These are phyloP conservation scores for Coniferiporia sulphurascens DNA, from an alignment of 1,284 basidiomycete species.

Conservation along the genomic window DNA sequence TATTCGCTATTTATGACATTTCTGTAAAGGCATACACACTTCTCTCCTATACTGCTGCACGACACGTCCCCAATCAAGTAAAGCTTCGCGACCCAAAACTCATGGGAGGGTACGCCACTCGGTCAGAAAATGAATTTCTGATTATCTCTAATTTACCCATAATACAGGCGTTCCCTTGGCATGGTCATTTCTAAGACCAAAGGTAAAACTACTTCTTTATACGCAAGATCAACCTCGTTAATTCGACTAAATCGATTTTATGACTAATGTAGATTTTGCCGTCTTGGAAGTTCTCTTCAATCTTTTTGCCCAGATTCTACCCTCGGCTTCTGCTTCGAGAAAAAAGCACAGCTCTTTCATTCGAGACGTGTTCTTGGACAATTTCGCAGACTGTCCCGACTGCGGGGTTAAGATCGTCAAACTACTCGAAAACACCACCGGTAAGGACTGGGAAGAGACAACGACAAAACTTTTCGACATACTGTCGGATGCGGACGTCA, in stretches of 20 bases:
- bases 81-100: constrained; percentile 29
- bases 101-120: constrained; percentile 33
- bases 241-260: not conserved
- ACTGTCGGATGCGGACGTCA: constrained; percentile 41
- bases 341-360: constrained; percentile 43
- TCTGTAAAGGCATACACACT: constrained; percentile 31
- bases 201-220: constrained; percentile 23
- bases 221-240: not conserved
- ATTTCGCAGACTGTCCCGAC: constrained; percentile 4
- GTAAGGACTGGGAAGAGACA: constrained; percentile 50
- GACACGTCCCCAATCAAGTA: constrained; percentile 27
- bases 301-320: constrained; percentile 51
- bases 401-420: constrained; percentile 33
- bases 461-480: constrained; percentile 42
- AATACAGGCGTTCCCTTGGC: constrained; percentile 31
- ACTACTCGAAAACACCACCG: constrained; percentile 38
- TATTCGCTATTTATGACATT: constrained; percentile 24
- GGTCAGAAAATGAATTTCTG: not conserved
- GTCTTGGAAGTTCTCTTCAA: constrained; percentile 51
- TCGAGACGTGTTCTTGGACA: constrained; percentile 40
- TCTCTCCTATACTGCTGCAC: constrained; percentile 29
- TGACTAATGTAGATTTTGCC: constrained; percentile 42
- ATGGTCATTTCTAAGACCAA: constrained; percentile 28
- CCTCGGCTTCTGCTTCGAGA: constrained; percentile 36
- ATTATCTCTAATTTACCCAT: constrained; percentile 8